A percentile compares a stretch with the other conserved stretches of the same genome.
Conservation (phyloP, 768 basidiomycete genomes). For the Tulasnella sp. region DNA sequence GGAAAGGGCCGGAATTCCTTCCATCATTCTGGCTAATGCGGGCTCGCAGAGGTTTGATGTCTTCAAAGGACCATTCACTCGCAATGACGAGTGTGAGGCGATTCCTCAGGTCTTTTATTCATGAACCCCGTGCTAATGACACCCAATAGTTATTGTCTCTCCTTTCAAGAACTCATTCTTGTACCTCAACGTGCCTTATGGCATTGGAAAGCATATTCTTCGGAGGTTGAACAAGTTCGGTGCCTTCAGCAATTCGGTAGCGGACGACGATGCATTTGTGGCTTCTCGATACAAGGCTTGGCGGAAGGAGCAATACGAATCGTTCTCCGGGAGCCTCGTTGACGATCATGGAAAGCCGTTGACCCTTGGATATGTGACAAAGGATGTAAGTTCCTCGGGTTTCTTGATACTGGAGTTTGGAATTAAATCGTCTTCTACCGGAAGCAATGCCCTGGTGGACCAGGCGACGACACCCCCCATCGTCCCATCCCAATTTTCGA, state of each 20-base stretch:
- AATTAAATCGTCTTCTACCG: neutral
- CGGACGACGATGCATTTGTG: slow-evolving; percentile 15
- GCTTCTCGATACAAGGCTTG: slow-evolving; percentile 13
- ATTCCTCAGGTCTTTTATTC: neutral
- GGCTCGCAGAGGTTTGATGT: slow-evolving; percentile 60
- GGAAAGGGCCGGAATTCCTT: slow-evolving; percentile 46
- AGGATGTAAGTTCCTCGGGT: slow-evolving; percentile 43
- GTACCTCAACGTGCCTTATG: slow-evolving; percentile 49
- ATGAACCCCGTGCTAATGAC: neutral
- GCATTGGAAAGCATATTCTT: slow-evolving; percentile 47
- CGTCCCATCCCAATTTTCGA: slow-evolving; percentile 49
- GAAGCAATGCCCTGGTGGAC: slow-evolving; percentile 57
- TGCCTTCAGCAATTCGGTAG: neutral
- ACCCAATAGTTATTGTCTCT: slow-evolving; percentile 45
- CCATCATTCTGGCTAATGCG: slow-evolving; percentile 57
- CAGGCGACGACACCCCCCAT: slow-evolving; percentile 66
- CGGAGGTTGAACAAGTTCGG: slow-evolving; percentile 23
- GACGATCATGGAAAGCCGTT: slow-evolving; percentile 35
- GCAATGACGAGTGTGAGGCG: slow-evolving; percentile 54
- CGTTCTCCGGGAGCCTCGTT: slow-evolving; percentile 26
- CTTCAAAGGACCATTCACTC: slow-evolving; percentile 60
- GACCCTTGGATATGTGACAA: slow-evolving; percentile 69
- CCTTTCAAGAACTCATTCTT: slow-evolving; percentile 61
- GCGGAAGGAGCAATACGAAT: slow-evolving; percentile 31
- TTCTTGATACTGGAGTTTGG: neutral